Evolutionary conservation across 2,329 filamentous ascomycete species (phyloP).

Genomic region (Claviceps capensis): DNA sequence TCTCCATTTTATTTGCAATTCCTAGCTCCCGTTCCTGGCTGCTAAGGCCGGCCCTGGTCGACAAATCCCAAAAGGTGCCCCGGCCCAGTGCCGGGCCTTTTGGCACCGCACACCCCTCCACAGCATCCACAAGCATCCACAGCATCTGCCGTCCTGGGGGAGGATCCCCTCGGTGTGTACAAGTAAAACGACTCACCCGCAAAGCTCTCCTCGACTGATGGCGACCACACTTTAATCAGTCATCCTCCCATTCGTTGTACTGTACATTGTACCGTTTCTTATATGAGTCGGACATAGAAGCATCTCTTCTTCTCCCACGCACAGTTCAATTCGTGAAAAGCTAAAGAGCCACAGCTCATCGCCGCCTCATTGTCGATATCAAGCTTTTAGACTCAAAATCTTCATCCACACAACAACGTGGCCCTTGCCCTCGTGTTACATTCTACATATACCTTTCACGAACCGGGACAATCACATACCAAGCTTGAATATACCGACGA

Average conservation of each 20-base stretch:
- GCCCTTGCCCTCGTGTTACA: neutral
- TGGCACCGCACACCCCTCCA: conserved; percentile 33
- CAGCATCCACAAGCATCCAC: conserved; percentile 6
- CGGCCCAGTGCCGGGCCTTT: conserved; percentile 35
- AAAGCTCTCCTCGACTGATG: conserved; percentile 16
- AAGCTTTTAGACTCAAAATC: neutral
- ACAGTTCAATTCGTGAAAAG: conserved; percentile 4
- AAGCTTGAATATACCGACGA: too few species aligned
- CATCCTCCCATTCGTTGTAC: neutral
- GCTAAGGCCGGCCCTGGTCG: conserved; percentile 22
- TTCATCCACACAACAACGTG: neutral
- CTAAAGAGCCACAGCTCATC: conserved; percentile 1
- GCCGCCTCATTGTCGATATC: neutral
- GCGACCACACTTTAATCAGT: conserved; percentile 2
- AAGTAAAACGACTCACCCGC: conserved; percentile 33
- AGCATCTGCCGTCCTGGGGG: conserved; percentile 29
- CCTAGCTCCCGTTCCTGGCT: conserved; percentile 25
- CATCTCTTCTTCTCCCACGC: neutral
- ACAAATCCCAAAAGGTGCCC: conserved; percentile 11
- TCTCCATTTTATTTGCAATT: conserved; percentile 5
- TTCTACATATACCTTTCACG: neutral
- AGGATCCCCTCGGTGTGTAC: conserved; percentile 20
- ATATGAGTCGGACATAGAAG: conserved; percentile 4
- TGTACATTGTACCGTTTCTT: neutral
- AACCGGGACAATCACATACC: too few species aligned